Evolutionary conservation across 2,329 filamentous ascomycete species (phyloP).

Genomic region (Tolypocladium amazonense): DNA sequence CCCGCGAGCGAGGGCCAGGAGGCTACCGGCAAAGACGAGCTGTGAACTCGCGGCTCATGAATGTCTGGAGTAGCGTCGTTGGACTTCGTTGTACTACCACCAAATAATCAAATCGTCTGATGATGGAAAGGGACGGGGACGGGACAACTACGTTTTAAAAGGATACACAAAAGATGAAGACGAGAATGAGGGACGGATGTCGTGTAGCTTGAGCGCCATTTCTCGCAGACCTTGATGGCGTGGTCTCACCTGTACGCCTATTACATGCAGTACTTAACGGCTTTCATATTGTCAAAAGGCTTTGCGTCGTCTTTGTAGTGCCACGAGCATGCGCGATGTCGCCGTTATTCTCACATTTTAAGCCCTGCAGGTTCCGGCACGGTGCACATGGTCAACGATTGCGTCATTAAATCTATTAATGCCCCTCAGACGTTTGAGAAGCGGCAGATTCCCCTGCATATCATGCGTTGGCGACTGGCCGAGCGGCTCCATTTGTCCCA

Average conservation of each 20-base stretch:
- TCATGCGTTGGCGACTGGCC: background rate
- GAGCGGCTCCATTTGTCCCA: background rate
- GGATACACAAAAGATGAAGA: background rate
- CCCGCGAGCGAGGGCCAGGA: slow-evolving; percentile 54
- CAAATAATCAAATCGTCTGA: background rate
- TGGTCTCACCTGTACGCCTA: background rate
- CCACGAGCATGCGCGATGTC: background rate
- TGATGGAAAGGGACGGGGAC: background rate
- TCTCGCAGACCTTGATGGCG: background rate
- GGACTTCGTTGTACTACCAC: background rate
- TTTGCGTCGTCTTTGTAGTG: background rate
- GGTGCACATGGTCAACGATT: background rate
- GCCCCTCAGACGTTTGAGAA: background rate
- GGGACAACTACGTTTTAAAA: background rate
- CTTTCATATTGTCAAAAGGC: background rate
- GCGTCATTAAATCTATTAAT: background rate
- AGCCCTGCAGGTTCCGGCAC: background rate
- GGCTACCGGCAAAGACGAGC: slow-evolving; percentile 34
- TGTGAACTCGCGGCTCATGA: slow-evolving; percentile 4
- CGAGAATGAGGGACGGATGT: background rate
- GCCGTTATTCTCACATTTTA: background rate
- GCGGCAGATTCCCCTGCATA: background rate
- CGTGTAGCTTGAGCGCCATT: background rate
- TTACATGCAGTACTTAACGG: background rate
- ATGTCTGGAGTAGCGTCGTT: background rate